These are phyloP conservation scores for Eutypella sp. DNA, from an alignment of 2,329 filamentous ascomycete species.

Conservation along the genomic window DNA sequence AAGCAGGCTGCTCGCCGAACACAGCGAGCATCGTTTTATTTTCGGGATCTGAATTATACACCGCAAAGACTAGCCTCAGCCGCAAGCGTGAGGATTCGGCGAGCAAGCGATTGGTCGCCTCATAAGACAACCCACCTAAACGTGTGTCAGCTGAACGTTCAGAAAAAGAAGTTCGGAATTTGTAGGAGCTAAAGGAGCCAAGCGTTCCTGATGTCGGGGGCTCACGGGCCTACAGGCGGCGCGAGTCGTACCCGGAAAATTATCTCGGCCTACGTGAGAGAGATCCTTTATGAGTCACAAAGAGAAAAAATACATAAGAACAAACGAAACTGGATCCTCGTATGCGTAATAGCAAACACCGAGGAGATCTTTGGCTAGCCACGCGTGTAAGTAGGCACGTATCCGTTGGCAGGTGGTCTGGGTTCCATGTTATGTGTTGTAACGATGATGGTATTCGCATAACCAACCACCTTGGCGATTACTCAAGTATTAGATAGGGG, in stretches of 20 bases:
- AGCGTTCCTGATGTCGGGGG: no score
- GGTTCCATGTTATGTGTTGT: no score
- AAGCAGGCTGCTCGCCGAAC: background rate
- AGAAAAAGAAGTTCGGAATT: constrained; percentile 15
- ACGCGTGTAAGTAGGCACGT: no score
- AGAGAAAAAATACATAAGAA: background rate
- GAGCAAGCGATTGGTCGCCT: background rate
- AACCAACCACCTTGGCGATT: no score
- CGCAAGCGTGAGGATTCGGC: background rate
- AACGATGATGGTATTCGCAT: no score
- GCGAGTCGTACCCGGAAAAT: constrained; percentile 8
- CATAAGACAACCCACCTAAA: constrained; percentile 1
- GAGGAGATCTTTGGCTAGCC: no score
- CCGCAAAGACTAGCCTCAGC: background rate
- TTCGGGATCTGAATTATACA: background rate
- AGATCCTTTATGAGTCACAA: background rate
- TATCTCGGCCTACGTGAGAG: constrained; percentile 6
- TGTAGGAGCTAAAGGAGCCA: constrained; percentile 8
- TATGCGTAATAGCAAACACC: no score
- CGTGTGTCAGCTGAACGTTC: constrained; percentile 10
- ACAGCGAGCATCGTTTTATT: background rate
- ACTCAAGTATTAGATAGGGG: no score
- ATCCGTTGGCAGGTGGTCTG: no score
- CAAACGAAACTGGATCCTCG: no score
- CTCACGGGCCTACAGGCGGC: no score